Base-by-base conservation (phyloP, 2,329 filamentous ascomycete genomes). In the Neopestalotiopsis sp. region DNA sequence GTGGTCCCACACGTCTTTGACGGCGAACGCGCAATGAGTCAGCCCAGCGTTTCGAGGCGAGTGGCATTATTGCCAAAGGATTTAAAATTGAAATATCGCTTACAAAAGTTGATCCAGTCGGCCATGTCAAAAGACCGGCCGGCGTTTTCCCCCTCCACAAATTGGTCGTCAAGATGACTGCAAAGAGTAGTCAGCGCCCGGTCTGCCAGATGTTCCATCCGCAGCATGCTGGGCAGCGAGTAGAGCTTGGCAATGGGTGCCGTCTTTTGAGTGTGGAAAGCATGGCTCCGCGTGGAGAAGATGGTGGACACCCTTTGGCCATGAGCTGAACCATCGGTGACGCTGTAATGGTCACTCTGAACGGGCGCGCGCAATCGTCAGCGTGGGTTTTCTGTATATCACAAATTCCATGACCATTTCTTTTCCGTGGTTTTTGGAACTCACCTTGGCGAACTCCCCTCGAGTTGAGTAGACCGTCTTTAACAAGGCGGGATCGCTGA, bases 71-170 rank as follows among this genome's bases (percentile, higher is more conserved):
- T 56, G 49, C 3, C 13, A 20, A 28, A 28, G 5, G n/a, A 67
- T 76, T 73, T 71, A 82, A 45, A 5, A 6, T 45, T 5, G 5
- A 14, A 4, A n/a, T 3, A 45, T 13, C 7, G n/a, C 42, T 45
- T 4, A 45, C 80, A 83, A 71, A 75, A 84, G 10, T 74, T 53
- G 13, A 84, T 72, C 82, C 83, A 86, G 49, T 82, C 73, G 5
- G 79, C 81, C 6, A 85, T 73, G 17, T 82, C 74, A 66, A 78
- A 81, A 1, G 70, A 70, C 68, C 77, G 10, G 5, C 34, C 61
- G 6, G 32, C n/a, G 45, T 63, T 75, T 2, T 70, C 71, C 4
- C 64, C 74, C 30, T 77, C 68, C 5, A 80, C 71, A 68, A 80
- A 83, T 3, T 74, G 68, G 2, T 73, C 72, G n/a, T 81, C 77